A percentile compares a stretch with the other conserved stretches of the same genome.
phyloP scores from a whole-genome alignment of 345 rosid species.

The Psidium guajava region DNA sequence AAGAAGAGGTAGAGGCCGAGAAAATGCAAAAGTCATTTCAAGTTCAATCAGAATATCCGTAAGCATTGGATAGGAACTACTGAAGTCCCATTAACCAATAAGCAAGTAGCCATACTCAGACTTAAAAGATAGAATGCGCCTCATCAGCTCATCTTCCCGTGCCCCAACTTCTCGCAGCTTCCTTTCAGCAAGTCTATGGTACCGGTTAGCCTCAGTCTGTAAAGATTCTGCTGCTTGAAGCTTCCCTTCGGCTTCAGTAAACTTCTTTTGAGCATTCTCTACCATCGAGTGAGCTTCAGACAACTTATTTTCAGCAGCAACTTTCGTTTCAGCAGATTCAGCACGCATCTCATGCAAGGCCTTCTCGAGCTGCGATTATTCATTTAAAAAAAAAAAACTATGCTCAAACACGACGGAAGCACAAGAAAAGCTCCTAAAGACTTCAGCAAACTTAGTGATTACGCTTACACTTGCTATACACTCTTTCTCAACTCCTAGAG shows the following conservation, averaged over 20 bases:
- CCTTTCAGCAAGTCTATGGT: conserved; percentile 73
- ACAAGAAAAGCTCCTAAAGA: not conserved
- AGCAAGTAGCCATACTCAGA: conserved; percentile 49
- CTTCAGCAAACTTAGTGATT: not conserved
- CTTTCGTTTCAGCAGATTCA: conserved; percentile 85
- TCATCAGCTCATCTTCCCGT: conserved; percentile 73
- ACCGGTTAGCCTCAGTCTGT: conserved; percentile 59
- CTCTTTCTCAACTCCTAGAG: conserved; percentile 77
- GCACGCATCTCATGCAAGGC: conserved; percentile 93
- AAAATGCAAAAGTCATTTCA: not conserved
- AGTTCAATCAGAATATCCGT: not conserved
- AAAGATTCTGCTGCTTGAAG: conserved; percentile 56
- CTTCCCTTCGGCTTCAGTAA: conserved; percentile 52
- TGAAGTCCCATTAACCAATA: not conserved
- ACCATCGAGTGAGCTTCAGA: conserved; percentile 58
- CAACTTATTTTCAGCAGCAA: conserved; percentile 57
- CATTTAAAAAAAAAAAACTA: not conserved
- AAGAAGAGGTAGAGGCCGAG: not conserved
- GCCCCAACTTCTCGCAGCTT: conserved; percentile 74
- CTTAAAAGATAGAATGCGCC: conserved; percentile 51
- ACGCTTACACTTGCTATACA: conserved; percentile 76
- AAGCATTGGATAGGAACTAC: not conserved
- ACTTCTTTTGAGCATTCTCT: conserved; percentile 63
- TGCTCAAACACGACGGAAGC: not conserved
- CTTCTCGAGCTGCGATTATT: conserved; percentile 63